Evolutionary conservation across 2,329 filamentous ascomycete species (phyloP).

Genomic region (Macroventuria anomochaeta): DNA sequence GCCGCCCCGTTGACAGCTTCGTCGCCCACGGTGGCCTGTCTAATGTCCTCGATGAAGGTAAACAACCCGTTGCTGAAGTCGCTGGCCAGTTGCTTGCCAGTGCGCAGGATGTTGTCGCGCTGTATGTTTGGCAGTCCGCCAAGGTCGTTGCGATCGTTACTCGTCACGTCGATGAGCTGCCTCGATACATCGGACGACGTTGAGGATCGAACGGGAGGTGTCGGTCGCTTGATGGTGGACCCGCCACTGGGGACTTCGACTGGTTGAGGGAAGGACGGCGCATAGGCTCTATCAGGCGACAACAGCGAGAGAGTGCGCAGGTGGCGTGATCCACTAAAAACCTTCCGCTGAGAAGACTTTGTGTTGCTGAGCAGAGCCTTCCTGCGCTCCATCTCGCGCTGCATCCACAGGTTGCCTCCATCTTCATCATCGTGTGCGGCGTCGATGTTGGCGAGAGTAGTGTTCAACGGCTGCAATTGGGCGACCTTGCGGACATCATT

Average conservation of each 20-base stretch:
- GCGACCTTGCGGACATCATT: constrained; percentile 63
- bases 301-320: constrained; percentile 78
- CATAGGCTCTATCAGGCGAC: constrained; percentile 62
- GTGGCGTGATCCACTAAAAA: constrained; percentile 69
- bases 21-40: constrained; percentile 94
- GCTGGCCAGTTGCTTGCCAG: constrained; percentile 78
- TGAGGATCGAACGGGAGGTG: constrained; percentile 27
- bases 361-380: constrained; percentile 67
- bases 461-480: constrained; percentile 64
- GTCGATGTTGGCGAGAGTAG: constrained; percentile 43
- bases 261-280: constrained; percentile 48
- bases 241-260: constrained; percentile 45
- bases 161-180: constrained; percentile 32
- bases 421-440: constrained; percentile 50
- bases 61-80: constrained; percentile 89
- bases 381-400: constrained; percentile 73
- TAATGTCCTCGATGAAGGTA: constrained; percentile 94
- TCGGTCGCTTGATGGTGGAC: constrained; percentile 20
- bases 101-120: constrained; percentile 47
- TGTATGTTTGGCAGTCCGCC: constrained; percentile 42
- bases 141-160: constrained; percentile 42
- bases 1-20: constrained; percentile 67
- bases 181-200: constrained; percentile 44
- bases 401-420: constrained; percentile 53
- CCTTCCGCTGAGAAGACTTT: constrained; percentile 58